These are phyloP conservation scores for Phanerochaete sordida DNA, from an alignment of 768 basidiomycete species.

Conservation along the genomic window DNA sequence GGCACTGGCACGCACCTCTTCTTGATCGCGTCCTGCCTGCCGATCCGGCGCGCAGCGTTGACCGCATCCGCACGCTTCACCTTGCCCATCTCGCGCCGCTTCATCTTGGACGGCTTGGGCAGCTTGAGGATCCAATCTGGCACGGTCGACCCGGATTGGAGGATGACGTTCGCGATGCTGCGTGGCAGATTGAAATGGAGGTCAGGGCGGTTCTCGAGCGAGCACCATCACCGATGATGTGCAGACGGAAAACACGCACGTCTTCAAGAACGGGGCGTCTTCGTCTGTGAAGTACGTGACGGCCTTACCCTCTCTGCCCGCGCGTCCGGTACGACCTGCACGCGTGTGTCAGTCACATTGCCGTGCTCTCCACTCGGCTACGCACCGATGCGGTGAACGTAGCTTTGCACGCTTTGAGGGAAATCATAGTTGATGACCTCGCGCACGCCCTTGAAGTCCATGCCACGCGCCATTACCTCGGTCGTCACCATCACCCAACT, in stretches of 20 bases:
- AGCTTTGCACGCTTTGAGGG: conserved; percentile 92
- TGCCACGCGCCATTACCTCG: conserved; percentile 96
- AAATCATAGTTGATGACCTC: conserved; percentile 98
- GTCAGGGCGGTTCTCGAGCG: not conserved
- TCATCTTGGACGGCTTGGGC: conserved; percentile 90
- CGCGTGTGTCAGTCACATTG: not conserved
- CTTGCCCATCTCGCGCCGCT: conserved; percentile 82
- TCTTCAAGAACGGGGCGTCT: conserved; percentile 88
- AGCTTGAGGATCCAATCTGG: conserved; percentile 95
- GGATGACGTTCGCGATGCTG: conserved; percentile 94
- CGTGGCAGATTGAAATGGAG: not conserved
- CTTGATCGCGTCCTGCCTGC: conserved; percentile 67
- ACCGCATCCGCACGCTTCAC: conserved; percentile 74
- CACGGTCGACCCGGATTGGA: conserved; percentile 86
- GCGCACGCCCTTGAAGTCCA: conserved; percentile 94
- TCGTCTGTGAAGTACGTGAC: conserved; percentile 95
- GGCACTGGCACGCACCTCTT: conserved; percentile 45
- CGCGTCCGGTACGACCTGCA: conserved; percentile 89
- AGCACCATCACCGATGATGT: not conserved
- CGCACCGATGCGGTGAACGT: conserved; percentile 90
- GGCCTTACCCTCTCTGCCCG: conserved; percentile 88
- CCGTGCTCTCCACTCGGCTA: conserved; percentile 3
- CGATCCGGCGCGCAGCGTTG: conserved; percentile 65
- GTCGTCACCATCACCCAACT: conserved; percentile 96
- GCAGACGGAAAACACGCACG: conserved; percentile 42